Conservation (phyloP, 768 basidiomycete genomes). For the Coprinopsis marcescibilis region DNA sequence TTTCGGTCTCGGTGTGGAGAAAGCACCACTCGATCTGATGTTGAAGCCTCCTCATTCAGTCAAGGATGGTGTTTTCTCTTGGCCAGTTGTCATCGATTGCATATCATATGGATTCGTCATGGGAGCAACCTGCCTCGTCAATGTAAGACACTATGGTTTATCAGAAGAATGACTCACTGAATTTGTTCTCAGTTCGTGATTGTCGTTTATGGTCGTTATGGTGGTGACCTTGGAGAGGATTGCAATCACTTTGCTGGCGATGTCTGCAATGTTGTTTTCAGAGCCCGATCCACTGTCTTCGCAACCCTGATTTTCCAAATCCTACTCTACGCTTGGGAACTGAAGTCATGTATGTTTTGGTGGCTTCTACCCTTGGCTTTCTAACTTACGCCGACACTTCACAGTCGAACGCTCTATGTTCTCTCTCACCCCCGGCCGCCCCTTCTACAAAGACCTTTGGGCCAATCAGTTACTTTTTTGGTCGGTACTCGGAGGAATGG, state of each 20-base stretch:
- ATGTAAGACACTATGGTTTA: constrained; percentile 19
- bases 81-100: constrained; percentile 32
- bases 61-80: constrained; percentile 33
- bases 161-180: neutral
- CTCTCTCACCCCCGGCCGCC: constrained; percentile 26
- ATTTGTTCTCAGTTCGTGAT: constrained; percentile 26
- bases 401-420: constrained; percentile 35
- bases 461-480: constrained; percentile 31
- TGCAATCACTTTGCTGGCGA: constrained; percentile 25
- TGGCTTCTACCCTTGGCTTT: neutral
- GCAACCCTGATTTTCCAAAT: constrained; percentile 34
- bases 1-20: constrained; percentile 48
- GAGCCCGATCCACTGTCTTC: constrained; percentile 32
- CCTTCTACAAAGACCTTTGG: constrained; percentile 31
- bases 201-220: constrained; percentile 28
- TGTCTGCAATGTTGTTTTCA: constrained; percentile 26
- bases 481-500: constrained; percentile 29
- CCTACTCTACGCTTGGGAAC: constrained; percentile 28
- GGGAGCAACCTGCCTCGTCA: constrained; percentile 27
- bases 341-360: constrained; percentile 30
- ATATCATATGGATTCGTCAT: constrained; percentile 33
- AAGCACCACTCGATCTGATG: constrained; percentile 48
- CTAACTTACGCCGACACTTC: constrained; percentile 1
- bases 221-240: constrained; percentile 25
- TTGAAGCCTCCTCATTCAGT: constrained; percentile 34